A percentile compares a stretch with the other conserved stretches of the same genome.
Conservation (phyloP, 352 stramenopile genomes). For the Globisporangium uncinulatum region DNA sequence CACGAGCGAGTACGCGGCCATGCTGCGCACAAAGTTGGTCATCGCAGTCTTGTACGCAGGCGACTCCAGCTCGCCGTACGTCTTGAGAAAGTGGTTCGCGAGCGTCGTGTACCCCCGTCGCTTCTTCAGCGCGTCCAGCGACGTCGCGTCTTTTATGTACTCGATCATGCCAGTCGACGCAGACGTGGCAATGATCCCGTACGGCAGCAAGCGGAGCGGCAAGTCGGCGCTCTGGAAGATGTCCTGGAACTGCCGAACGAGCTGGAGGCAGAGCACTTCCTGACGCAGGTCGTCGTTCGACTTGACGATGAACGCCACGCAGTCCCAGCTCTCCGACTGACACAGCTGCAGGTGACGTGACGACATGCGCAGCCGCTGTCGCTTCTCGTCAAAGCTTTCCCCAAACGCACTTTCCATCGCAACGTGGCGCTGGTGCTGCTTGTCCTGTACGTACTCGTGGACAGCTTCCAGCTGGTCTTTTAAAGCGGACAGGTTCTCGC, state of each 20-base stretch:
- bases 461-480: slow-evolving; percentile 69
- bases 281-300: slow-evolving; percentile 97
- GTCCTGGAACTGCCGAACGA: slow-evolving; percentile 90
- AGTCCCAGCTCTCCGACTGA: slow-evolving; percentile 48
- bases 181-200: background rate
- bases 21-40: slow-evolving; percentile 92
- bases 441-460: slow-evolving; percentile 60
- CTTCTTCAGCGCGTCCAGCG: slow-evolving; percentile 94
- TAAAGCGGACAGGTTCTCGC: slow-evolving; percentile 44
- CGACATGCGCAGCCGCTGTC: slow-evolving; percentile 48
- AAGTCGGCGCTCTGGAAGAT: slow-evolving; percentile 91
- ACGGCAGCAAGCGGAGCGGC: slow-evolving; percentile 91
- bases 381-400: slow-evolving; percentile 81
- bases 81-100: slow-evolving; percentile 40
- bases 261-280: slow-evolving; percentile 94
- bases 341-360: slow-evolving; percentile 32
- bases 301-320: slow-evolving; percentile 94
- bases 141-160: slow-evolving; percentile 93
- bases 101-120: slow-evolving; percentile 42
- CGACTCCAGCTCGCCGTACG: slow-evolving; percentile 73
- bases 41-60: slow-evolving; percentile 91
- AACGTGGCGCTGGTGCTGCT: slow-evolving; percentile 52
- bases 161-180: slow-evolving; percentile 70
- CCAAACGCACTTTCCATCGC: slow-evolving; percentile 76
- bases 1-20: slow-evolving; percentile 95